A percentile compares a stretch with the other conserved stretches of the same genome.
Conservation (phyloP, 139 green algal genomes). For the Coelastrella sp. region DNA sequence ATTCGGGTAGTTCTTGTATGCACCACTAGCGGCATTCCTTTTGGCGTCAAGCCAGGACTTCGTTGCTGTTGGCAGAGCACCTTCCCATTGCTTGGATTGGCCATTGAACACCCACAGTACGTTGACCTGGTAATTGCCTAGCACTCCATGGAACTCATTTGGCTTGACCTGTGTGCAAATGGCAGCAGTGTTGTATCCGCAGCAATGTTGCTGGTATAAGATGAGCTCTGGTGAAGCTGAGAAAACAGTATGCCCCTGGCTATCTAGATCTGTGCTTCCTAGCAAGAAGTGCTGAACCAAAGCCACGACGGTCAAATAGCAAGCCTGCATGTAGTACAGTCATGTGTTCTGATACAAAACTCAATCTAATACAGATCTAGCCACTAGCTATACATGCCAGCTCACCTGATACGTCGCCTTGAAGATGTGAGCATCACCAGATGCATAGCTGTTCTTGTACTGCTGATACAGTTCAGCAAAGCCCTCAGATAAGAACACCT, state of each 20-base stretch:
- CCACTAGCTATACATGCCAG: not conserved
- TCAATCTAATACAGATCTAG: no score
- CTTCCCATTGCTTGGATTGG: not conserved
- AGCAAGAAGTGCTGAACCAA: no score
- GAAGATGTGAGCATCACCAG: conserved; percentile 17
- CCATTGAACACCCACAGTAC: conserved; percentile 33
- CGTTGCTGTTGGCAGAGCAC: not conserved
- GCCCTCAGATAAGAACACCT: not conserved
- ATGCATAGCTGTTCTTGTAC: not conserved
- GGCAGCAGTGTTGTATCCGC: not conserved
- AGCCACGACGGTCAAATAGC: no score
- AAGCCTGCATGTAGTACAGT: no score
- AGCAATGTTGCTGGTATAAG: no score
- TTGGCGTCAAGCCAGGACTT: not conserved
- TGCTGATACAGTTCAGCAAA: not conserved
- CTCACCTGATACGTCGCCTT: not conserved
- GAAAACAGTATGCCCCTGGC: no score
- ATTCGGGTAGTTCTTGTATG: conserved; percentile 17
- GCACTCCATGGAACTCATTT: conserved; percentile 5
- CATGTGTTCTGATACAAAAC: no score
- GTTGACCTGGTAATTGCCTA: conserved; percentile 2
- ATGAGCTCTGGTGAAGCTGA: no score
- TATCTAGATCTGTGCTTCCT: no score
- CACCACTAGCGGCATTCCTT: not conserved
- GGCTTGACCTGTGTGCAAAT: not conserved